phyloP scores from a whole-genome alignment of 495 filamentous ascomycete genomes.

The Trichocladium uniseriatum region DNA sequence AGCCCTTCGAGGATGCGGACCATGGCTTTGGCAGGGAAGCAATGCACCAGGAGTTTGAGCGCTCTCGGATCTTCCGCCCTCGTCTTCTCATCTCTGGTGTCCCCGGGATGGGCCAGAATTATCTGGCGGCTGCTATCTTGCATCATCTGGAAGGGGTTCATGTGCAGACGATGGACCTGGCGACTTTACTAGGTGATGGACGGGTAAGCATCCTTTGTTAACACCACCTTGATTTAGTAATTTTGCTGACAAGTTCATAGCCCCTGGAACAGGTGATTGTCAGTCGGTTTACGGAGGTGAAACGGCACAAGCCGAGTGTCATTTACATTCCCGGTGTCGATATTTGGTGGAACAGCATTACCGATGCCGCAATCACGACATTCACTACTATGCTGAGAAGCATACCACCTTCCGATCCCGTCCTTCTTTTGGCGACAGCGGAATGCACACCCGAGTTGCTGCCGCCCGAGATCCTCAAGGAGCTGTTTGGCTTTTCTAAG shows the following conservation, averaged over 20 bases:
- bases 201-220: slow-evolving; percentile 34
- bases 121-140: slow-evolving; percentile 76
- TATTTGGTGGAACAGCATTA: slow-evolving; percentile 68
- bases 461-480: slow-evolving; percentile 48
- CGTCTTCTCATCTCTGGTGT: slow-evolving; percentile 68
- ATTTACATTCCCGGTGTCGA: slow-evolving; percentile 91
- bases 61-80: slow-evolving; percentile 79
- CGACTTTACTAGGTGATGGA: slow-evolving; percentile 56
- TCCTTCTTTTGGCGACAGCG: slow-evolving; percentile 74
- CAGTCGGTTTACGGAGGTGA: slow-evolving; percentile 81
- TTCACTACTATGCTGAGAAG: slow-evolving; percentile 70
- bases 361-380: slow-evolving; percentile 53
- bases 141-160: slow-evolving; percentile 88
- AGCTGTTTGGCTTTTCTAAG: slow-evolving; percentile 77
- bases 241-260: slow-evolving; percentile 29
- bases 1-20: slow-evolving; percentile 68
- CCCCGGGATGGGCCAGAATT: slow-evolving; percentile 88
- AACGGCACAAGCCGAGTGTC: slow-evolving; percentile 88
- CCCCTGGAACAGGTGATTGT: slow-evolving; percentile 81
- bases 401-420: slow-evolving; percentile 76
- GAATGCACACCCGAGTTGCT: slow-evolving; percentile 52
- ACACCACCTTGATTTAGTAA: no score
- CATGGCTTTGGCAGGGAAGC: slow-evolving; percentile 74
- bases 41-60: slow-evolving; percentile 85
- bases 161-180: slow-evolving; percentile 89